phyloP scores from a whole-genome alignment of 2,329 filamentous ascomycete genomes.

The Dactylonectria macrodidyma region DNA sequence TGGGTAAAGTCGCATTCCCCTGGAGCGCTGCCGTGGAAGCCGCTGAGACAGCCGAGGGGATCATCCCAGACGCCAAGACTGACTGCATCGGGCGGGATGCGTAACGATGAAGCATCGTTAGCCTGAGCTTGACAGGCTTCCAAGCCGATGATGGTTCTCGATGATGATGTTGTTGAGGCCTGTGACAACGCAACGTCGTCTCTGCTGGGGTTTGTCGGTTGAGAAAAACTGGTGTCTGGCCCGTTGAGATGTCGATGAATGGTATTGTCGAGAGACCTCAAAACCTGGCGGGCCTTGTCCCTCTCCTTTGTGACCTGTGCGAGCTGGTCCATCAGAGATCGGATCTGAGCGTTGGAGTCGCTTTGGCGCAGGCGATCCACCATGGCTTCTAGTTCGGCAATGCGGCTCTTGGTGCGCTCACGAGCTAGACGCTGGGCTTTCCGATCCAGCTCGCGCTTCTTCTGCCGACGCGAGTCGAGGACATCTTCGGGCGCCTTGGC shows the following conservation, averaged over 20 bases:
- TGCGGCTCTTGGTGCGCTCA: slow-evolving; percentile 51
- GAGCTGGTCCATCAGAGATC: slow-evolving; percentile 46
- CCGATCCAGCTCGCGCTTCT: slow-evolving; percentile 53
- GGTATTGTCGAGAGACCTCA: slow-evolving; percentile 32
- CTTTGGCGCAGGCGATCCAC: slow-evolving; percentile 45
- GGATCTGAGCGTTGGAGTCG: slow-evolving; percentile 44
- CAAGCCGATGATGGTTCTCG: neutral
- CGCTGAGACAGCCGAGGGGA: neutral
- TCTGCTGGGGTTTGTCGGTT: slow-evolving; percentile 14
- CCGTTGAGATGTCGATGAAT: slow-evolving; percentile 38
- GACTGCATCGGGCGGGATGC: neutral
- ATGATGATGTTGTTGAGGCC: neutral
- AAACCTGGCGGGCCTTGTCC: slow-evolving; percentile 36
- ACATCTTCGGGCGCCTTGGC: slow-evolving; percentile 21
- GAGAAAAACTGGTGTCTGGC: neutral
- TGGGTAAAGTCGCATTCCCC: neutral
- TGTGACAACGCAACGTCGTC: neutral
- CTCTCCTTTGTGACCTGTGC: slow-evolving; percentile 45
- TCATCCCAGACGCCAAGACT: neutral
- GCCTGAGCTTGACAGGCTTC: neutral
- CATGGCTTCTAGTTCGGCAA: slow-evolving; percentile 49
- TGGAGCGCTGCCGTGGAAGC: neutral
- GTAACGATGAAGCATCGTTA: neutral
- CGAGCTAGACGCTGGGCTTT: slow-evolving; percentile 51
- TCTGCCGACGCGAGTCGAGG: slow-evolving; percentile 42